Base-by-base conservation (phyloP, 148 eudicot genomes). In the Hydrangea macrophylla region DNA sequence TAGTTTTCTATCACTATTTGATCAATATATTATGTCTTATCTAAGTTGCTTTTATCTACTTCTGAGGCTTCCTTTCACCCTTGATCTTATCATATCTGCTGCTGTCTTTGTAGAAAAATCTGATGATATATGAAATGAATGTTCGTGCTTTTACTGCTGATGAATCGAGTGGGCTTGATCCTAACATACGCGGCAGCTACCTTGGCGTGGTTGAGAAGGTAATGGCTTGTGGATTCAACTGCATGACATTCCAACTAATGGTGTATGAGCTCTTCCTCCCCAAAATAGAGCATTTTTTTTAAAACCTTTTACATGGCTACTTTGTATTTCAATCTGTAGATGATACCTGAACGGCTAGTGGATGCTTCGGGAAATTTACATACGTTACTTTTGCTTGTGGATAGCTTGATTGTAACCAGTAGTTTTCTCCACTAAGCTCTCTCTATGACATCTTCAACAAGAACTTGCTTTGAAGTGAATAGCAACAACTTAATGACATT, bases 121-220 rank as follows among this genome's bases (percentile, higher is more conserved):
- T 94, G 72, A 84, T 91, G 70, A 80, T 94, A 58, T 94, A 94
- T 80, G 99, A 94, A 83, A 94, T 94, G 99, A 94, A 91, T 81
- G 86, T 94, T 39, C 96, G 99, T 62, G 99, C 91, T 37, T 94
- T 84, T 80, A 94, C 99, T 17, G 83, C 79, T 64, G 99, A 94
- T 79, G 83, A 81, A 77, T 84, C 99, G 42, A 94, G 99, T 85
- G 96, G 82, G 50, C 51, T 94, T 75, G 88, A 85, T 73, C 80
- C 80, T 57, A 79, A 79, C 65, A 70, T 82, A 77, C 82, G 93
- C n/a, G 99, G 99, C 62, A 94, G 99, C 82, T 94, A 91, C 67
- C 93, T 82, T 70, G 99, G 99, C 73, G 75, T 94, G 58, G 91
- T 94, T 70, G 97, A 94, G 74, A 94, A 94, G 97, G 99, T 94